Conservation (phyloP, 441 rosid species). For the Geranium incanum region DNA sequence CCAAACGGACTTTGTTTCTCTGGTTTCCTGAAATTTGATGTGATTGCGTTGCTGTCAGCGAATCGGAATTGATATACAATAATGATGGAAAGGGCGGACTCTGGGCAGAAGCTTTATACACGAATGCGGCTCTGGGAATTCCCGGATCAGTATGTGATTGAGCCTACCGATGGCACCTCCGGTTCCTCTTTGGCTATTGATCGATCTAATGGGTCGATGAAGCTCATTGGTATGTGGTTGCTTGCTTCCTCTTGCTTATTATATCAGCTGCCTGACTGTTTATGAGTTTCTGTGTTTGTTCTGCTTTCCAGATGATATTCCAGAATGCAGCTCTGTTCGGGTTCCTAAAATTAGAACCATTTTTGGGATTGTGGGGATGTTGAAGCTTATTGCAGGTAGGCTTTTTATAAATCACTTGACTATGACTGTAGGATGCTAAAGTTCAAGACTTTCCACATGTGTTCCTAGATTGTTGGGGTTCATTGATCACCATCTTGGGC, state of each 20-base stretch:
- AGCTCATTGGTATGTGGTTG: conserved; percentile 42
- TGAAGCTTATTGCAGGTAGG: conserved; percentile 86
- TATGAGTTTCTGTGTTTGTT: conserved; percentile 1
- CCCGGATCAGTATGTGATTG: conserved; percentile 74
- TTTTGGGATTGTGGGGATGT: conserved; percentile 81
- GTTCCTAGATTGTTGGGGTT: background rate
- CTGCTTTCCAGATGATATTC: conserved; percentile 46
- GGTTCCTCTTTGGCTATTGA: conserved; percentile 51
- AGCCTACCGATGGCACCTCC: conserved; percentile 72
- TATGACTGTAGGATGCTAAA: background rate
- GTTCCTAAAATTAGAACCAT: conserved; percentile 75
- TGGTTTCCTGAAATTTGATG: background rate
- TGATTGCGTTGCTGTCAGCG: background rate
- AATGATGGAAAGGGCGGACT: conserved; percentile 67
- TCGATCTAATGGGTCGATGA: conserved; percentile 58
- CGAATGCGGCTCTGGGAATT: conserved; percentile 81
- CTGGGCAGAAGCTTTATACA: conserved; percentile 61
- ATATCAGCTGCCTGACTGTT: background rate
- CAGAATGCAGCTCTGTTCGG: conserved; percentile 62
- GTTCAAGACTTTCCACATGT: background rate
- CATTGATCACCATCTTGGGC: background rate
- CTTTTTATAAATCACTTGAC: background rate
- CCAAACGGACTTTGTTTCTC: background rate
- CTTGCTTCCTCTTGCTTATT: background rate
- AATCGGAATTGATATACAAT: conserved; percentile 11